Base-by-base conservation (phyloP, 2,329 filamentous ascomycete species). In the Colletotrichum musae region DNA sequence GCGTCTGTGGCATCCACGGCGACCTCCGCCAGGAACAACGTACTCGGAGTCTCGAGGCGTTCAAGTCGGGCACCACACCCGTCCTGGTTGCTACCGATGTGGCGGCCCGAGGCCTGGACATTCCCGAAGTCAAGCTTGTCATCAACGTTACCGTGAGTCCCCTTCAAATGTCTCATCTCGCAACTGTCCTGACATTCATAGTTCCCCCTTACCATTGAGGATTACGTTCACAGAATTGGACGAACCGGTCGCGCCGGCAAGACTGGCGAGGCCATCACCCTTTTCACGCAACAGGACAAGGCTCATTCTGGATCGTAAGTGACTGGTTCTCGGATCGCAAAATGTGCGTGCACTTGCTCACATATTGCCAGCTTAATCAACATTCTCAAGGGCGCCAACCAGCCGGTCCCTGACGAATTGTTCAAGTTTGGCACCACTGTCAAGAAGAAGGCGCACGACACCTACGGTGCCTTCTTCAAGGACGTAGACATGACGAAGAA, bases 391-490 rank as follows among this genome's bases (percentile, higher is more conserved):
- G 93, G 91, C n/a, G 95, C 96, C 26, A 94, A 94, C 73, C 96
- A 99, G 81, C 87, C 91, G 13, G 94, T 99, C 0, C 96, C 96
- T 2, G 94, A 97, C 51, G 93, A 94, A 28, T 85, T 99, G 45
- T 86, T 98, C 80, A 98, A 97, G 83, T 99, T 98, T 75, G 96
- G 96, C 76, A 97, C 94, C 24, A 98, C 95, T 1, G 96, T 99
- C 60, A 99, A 98, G 90, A 98, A 97, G 90, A 98, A 98, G 94
- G 89, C 91, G 57, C 96, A 99, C 83, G 93, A 94, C 77, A 93
- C 93, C 56, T 99, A 98, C 78, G 96, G 96, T 66, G 94, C 94
- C 39, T 98, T 98, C 80, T 97, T 93, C 87, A 97, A 96, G 82
- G 94, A 98, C 75, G 91, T 93, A 9, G 93, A 94, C 75, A 91